Percentiles rank a stretch among this genome's conserved stretches.
Conservation (phyloP, 306 rosid species). For the Fragaria ananassa region DNA sequence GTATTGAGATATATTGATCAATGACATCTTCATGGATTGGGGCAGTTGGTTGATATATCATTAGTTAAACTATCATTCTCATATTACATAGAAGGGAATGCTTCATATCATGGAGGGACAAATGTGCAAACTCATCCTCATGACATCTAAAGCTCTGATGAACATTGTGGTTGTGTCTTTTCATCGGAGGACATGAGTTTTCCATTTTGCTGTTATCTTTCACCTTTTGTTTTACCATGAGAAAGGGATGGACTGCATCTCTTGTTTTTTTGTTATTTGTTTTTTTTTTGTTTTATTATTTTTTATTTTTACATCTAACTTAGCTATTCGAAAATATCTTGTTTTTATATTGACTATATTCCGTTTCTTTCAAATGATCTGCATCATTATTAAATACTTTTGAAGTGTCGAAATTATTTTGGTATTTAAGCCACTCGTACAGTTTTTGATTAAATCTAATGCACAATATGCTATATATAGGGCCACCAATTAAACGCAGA, state of each 20-base stretch:
- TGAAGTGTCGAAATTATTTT: not conserved
- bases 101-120: not conserved
- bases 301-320: not conserved
- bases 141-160: not conserved
- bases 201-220: not conserved
- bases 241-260: not conserved
- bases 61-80: not conserved
- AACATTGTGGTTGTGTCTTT: not conserved
- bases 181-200: not conserved
- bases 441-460: conserved; percentile 6
- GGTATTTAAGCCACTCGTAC: not conserved
- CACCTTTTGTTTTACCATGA: conserved; percentile 1
- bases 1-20: conserved; percentile 15
- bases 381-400: not conserved
- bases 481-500: conserved; percentile 80
- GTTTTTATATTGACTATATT: not conserved
- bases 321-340: not conserved
- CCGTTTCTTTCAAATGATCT: too few relatives aligned
- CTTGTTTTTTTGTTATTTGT: not conserved
- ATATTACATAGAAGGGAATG: not conserved
- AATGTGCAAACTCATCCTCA: not conserved
- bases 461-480: conserved; percentile 33
- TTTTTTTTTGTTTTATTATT: too few relatives aligned
- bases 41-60: not conserved
- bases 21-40: conserved; percentile 4